Evolutionary conservation across 257 asterid species (phyloP), one percentile per base, ranked within the genome.

Genomic region (Nicotiana attenuata): DNA sequence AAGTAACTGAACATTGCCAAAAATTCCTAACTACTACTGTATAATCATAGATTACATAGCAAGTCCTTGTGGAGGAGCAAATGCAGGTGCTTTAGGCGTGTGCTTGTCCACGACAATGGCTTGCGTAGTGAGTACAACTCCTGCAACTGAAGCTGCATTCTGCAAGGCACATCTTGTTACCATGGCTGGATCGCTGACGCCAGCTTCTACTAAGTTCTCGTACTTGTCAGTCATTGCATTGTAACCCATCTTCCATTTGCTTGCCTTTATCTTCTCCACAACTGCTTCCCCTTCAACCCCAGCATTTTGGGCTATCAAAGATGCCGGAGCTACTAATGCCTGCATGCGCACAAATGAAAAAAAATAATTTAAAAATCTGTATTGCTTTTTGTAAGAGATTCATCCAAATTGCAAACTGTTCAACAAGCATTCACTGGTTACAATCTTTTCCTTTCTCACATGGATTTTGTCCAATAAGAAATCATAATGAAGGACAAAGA

Each of bases 221-320:
- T 88, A 89, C 75, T 78, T 81, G 85, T 96, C 98, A 0, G 91
- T 88, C 99, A 94, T 94, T 10, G 99, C 99, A 24, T 96, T 94
- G 89, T 92, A 96, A 65, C 99, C 99, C 2, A 90, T 82, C 83
- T 92, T 98, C 98, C 97, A 96, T 33, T 92, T 97, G 19, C 92
- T 82, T 0, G 38, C 84, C 88, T 81, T 93, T 81, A 94, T 82
- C 89, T 92, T 96, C 87, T 94, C 99, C 28, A 96, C 99, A 0
- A 96, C 97, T 73, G 94, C 98, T 89, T 96, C 99, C 1, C 99
- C 99, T 83, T 96, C 99, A 19, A 96, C 88, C 20, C 99, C 98
- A 3, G 99, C 97, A 59, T 96, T 96, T 56, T 91, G 90, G 7
- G 99, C 98, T 7, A 96, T 96, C 94, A 96, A 80, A 66, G 94